Evolutionary conservation across 805 yeast species (phyloP).

Genomic region (Candida maesae): DNA sequence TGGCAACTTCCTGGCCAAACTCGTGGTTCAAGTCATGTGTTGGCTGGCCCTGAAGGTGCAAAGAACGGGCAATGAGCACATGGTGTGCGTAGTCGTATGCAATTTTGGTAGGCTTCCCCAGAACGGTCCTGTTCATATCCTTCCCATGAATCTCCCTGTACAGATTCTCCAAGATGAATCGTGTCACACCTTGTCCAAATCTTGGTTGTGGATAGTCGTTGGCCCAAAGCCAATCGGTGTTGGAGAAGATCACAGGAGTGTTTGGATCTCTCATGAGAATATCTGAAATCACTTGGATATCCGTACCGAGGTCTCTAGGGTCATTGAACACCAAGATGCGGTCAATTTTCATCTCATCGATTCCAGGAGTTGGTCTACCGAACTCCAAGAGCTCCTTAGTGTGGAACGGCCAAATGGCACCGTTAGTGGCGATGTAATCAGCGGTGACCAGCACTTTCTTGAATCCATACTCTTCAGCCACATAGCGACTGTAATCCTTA

Average conservation of each 20-base stretch:
- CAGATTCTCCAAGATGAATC: constrained; percentile 57
- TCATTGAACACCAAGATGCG: constrained; percentile 83
- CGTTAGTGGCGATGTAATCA: constrained; percentile 60
- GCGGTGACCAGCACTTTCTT: constrained; percentile 66
- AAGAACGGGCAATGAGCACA: constrained; percentile 42
- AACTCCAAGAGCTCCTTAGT: constrained; percentile 40
- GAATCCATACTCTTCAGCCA: constrained; percentile 77
- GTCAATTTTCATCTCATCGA: constrained; percentile 37
- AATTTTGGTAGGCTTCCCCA: constrained; percentile 79
- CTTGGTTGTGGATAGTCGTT: constrained; percentile 74
- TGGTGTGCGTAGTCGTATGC: constrained; percentile 84
- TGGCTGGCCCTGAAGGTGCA: constrained; percentile 27
- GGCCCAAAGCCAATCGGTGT: constrained; percentile 85
- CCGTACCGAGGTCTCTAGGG: constrained; percentile 85
- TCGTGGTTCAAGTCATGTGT: constrained; percentile 3
- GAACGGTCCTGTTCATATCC: constrained; percentile 48
- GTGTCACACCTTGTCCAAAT: constrained; percentile 88
- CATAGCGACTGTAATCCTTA: constrained; percentile 61
- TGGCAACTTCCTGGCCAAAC: constrained; percentile 21
- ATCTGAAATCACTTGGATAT: constrained; percentile 73
- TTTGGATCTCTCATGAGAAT: constrained; percentile 60
- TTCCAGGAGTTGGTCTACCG: constrained; percentile 25
- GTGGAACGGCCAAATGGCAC: constrained; percentile 80
- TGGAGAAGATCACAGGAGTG: constrained; percentile 74
- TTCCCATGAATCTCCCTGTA: constrained; percentile 50